A percentile compares a stretch with the other conserved stretches of the same genome.
Evolutionary conservation across 495 filamentous ascomycete genomes (phyloP).

Genomic region (Mytilinidion resinicola): DNA sequence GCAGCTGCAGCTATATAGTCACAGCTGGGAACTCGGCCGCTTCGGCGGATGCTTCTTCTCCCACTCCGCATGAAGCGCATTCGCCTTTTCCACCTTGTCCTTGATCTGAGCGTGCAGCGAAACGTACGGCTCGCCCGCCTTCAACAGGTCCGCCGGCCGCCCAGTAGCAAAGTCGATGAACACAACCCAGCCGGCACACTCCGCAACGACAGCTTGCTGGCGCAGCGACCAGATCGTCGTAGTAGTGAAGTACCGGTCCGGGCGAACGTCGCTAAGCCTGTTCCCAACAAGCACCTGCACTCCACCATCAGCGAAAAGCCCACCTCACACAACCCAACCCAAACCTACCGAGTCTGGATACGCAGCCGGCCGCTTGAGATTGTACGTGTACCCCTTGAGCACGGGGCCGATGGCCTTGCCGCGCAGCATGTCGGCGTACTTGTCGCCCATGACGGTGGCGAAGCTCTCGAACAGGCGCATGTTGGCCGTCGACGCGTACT

Average conservation of each 20-base stretch:
- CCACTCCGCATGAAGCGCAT: conserved; percentile 3
- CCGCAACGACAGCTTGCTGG: conserved; percentile 9
- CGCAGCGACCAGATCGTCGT: conserved; percentile 13
- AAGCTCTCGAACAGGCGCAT: conserved; percentile 9
- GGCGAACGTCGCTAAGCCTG: conserved; percentile 1
- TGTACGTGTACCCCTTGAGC: conserved; percentile 1
- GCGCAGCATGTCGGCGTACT: conserved; percentile 3
- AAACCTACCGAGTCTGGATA: conserved; percentile 11
- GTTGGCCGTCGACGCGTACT: conserved; percentile 7
- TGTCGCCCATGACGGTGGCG: conserved; percentile 5
- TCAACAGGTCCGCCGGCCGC: background rate
- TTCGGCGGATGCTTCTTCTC: conserved; percentile 5
- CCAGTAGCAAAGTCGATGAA: conserved; percentile 7
- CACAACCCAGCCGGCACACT: conserved; percentile 10
- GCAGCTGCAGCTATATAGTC: background rate
- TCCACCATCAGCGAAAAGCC: background rate
- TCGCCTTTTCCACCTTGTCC: conserved; percentile 1
- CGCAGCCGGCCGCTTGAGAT: conserved; percentile 2
- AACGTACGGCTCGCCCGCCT: conserved; percentile 4
- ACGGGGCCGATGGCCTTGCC: conserved; percentile 5
- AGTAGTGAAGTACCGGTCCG: conserved; percentile 8
- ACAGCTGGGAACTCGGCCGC: background rate
- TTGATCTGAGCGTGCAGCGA: conserved; percentile 4
- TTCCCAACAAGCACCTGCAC: conserved; percentile 8
- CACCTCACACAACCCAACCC: no score